phyloP scores from a whole-genome alignment of 345 rosid genomes.

The Lenwebbia sp. region DNA sequence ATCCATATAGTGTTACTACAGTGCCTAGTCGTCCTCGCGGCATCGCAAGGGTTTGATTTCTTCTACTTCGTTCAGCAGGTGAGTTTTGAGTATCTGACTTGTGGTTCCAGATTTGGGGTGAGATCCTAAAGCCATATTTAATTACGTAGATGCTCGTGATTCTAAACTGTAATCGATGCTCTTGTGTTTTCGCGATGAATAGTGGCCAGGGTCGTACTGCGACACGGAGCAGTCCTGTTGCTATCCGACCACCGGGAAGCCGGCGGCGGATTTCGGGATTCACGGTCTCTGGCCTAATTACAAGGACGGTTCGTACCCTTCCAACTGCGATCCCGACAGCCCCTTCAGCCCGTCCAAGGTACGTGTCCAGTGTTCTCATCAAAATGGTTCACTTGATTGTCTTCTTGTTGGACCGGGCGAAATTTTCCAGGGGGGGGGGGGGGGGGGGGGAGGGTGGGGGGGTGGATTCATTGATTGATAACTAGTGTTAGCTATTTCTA shows the following conservation, averaged over 20 bases:
- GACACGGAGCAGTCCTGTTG: slow-evolving; percentile 63
- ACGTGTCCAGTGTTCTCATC: neutral
- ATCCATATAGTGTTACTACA: slow-evolving; percentile 18
- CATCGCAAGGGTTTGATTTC: slow-evolving; percentile 76
- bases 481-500: neutral
- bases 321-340: slow-evolving; percentile 50
- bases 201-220: slow-evolving; percentile 99
- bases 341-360: slow-evolving; percentile 54
- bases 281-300: slow-evolving; percentile 97
- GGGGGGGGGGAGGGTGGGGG: neutral
- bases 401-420: neutral
- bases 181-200: neutral
- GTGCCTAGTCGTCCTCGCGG: slow-evolving; percentile 20
- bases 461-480: neutral
- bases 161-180: neutral
- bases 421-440: neutral
- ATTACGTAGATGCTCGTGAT: neutral
- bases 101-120: too few relatives aligned
- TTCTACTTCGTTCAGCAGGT: slow-evolving; percentile 97
- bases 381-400: neutral
- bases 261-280: slow-evolving; percentile 80
- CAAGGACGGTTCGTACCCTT: slow-evolving; percentile 69
- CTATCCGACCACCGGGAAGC: slow-evolving; percentile 80
- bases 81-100: neutral
- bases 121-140: neutral